A percentile compares a stretch with the other conserved stretches of the same genome.
Evolutionary conservation across 2,329 filamentous ascomycete genomes (phyloP).

Genomic region (Xylaria multiplex): DNA sequence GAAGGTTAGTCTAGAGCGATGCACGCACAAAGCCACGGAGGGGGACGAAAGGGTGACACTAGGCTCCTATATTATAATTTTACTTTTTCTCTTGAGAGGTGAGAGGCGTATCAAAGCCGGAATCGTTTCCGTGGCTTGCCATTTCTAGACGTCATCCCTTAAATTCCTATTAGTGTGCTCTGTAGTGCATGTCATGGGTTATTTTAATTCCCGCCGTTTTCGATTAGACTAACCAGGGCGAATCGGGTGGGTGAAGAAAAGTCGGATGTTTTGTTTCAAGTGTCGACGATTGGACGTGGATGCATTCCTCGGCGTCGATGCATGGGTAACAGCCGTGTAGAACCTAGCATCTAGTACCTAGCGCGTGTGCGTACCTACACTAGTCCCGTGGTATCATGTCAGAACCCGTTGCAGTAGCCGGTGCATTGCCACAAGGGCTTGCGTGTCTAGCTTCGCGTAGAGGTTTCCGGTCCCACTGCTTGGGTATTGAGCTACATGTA

Average conservation of each 20-base stretch:
- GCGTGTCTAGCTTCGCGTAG: conserved; percentile 37
- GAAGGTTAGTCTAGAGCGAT: background rate
- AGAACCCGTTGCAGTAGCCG: background rate
- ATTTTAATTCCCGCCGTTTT: background rate
- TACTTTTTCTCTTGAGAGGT: too few relatives aligned
- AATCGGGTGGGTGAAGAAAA: conserved; percentile 13
- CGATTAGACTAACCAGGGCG: background rate
- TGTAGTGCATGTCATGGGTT: background rate
- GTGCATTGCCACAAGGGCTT: conserved; percentile 41
- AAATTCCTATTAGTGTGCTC: too few relatives aligned
- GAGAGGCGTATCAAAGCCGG: background rate
- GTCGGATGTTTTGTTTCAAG: conserved; percentile 33
- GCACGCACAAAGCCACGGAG: background rate
- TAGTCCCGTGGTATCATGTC: background rate
- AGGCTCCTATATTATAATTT: background rate
- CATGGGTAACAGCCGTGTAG: conserved; percentile 41
- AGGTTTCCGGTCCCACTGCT: background rate
- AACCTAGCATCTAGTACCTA: too few relatives aligned
- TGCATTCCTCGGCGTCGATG: conserved; percentile 32
- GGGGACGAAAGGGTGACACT: background rate
- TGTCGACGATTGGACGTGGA: conserved; percentile 51
- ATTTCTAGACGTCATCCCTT: background rate
- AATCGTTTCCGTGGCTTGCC: background rate
- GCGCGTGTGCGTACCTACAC: too few relatives aligned
- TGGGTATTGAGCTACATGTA: background rate